Evolutionary conservation across 345 rosid species (phyloP).

Genomic region (Eucalyptus urophylla): DNA sequence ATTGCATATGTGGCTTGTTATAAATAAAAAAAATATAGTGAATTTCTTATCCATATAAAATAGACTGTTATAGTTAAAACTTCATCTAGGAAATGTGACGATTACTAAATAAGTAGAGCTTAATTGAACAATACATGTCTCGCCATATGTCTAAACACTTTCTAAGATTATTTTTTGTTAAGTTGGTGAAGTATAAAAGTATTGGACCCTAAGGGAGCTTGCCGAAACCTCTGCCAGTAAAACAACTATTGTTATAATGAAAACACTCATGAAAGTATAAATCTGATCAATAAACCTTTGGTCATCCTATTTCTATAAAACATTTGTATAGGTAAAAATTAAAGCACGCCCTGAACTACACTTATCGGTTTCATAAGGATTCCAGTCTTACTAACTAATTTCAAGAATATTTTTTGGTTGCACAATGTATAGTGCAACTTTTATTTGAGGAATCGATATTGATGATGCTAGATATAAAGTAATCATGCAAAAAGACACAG

Average conservation of each 20-base stretch:
- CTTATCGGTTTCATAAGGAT: background rate
- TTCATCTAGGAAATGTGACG: background rate
- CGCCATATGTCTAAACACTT: background rate
- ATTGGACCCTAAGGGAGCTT: background rate
- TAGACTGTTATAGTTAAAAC: background rate
- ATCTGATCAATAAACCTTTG: background rate
- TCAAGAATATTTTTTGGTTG: background rate
- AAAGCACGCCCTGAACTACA: background rate
- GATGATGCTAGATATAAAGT: background rate
- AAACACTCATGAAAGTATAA: background rate
- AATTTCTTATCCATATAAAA: too few species aligned
- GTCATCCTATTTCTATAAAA: background rate
- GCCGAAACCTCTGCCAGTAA: background rate
- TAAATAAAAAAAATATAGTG: too few species aligned
- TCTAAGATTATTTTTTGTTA: background rate
- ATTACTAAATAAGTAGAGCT: background rate
- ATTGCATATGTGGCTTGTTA: rapidly evolving
- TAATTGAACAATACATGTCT: background rate
- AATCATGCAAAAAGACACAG: background rate
- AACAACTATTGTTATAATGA: background rate
- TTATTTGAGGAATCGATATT: background rate
- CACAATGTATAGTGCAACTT: background rate
- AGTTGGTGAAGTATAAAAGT: background rate
- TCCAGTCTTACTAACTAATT: background rate
- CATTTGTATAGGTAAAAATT: background rate